These are phyloP conservation scores for Quercus lobata DNA, from an alignment of 331 rosid species.

Conservation along the genomic window DNA sequence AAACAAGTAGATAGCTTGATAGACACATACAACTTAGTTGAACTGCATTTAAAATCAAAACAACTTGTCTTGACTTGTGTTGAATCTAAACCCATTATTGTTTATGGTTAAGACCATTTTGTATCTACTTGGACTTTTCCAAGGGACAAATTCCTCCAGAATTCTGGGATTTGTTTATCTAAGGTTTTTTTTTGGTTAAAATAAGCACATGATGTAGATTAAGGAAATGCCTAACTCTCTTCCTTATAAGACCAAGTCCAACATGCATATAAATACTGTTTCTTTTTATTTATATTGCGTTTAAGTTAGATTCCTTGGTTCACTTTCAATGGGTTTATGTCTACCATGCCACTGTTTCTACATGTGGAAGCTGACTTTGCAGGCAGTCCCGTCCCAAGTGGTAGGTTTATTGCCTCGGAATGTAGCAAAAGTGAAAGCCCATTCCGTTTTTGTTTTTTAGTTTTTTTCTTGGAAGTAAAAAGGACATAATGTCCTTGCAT, in stretches of 20 bases:
- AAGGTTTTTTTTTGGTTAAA: background rate
- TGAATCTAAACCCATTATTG: slow-evolving; percentile 6
- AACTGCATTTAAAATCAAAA: slow-evolving; percentile 19
- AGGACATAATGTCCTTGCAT: background rate
- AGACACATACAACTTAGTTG: slow-evolving; percentile 20
- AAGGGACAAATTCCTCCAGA: slow-evolving; percentile 42
- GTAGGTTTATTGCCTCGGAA: background rate
- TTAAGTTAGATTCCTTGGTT: slow-evolving; percentile 38
- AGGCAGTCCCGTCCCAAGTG: background rate
- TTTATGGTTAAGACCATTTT: slow-evolving; percentile 4
- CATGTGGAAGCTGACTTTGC: slow-evolving; percentile 20
- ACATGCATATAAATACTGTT: slow-evolving; percentile 8
- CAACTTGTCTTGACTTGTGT: slow-evolving; percentile 35
- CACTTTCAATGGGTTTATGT: slow-evolving; percentile 2
- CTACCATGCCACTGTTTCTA: slow-evolving; percentile 14
- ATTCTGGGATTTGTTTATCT: slow-evolving; percentile 31
- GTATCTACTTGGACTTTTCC: slow-evolving; percentile 38
- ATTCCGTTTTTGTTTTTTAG: background rate
- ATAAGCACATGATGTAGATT: slow-evolving; percentile 20
- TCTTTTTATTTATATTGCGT: background rate
- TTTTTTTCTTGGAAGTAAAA: background rate
- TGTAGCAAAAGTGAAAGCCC: background rate
- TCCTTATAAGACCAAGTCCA: slow-evolving; percentile 17
- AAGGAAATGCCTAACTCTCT: slow-evolving; percentile 12
- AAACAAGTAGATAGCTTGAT: slow-evolving; percentile 14